Conservation (phyloP, 1,284 basidiomycete species). For the Cryptococcus hybrid region DNA sequence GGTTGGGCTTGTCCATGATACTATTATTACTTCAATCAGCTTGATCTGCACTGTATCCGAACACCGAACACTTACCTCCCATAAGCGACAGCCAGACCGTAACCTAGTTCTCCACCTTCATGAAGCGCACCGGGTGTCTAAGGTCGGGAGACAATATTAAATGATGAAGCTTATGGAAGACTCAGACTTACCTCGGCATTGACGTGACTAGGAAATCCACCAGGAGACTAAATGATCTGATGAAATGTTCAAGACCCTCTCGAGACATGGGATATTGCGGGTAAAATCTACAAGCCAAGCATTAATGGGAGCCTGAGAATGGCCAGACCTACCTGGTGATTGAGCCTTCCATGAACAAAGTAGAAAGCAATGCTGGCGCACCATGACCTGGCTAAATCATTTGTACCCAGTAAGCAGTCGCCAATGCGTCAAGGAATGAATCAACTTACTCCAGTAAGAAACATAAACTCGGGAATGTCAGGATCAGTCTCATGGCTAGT, state of each 20-base stretch:
- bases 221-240: slow-evolving; percentile 52
- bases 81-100: slow-evolving; percentile 77
- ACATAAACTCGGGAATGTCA: slow-evolving; percentile 56
- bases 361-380: slow-evolving; percentile 75
- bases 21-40: slow-evolving; percentile 4
- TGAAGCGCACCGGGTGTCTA: slow-evolving; percentile 82
- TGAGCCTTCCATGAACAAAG: slow-evolving; percentile 77
- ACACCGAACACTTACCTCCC: slow-evolving; percentile 50
- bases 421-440: background rate
- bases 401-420: no score
- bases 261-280: slow-evolving; percentile 66
- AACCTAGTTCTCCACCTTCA: slow-evolving; percentile 87
- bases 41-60: background rate
- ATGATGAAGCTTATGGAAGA: background rate
- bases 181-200: slow-evolving; percentile 28
- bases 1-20: slow-evolving; percentile 83
- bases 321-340: slow-evolving; percentile 52
- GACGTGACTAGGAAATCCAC: slow-evolving; percentile 55
- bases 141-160: background rate
- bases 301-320: background rate
- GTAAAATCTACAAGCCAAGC: slow-evolving; percentile 55
- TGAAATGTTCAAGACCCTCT: slow-evolving; percentile 59
- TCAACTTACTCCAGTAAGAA: slow-evolving; percentile 56
- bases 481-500: slow-evolving; percentile 51
- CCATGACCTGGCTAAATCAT: slow-evolving; percentile 65